phyloP scores from a whole-genome alignment of 139 green algal species.

The Volvox africanus region DNA sequence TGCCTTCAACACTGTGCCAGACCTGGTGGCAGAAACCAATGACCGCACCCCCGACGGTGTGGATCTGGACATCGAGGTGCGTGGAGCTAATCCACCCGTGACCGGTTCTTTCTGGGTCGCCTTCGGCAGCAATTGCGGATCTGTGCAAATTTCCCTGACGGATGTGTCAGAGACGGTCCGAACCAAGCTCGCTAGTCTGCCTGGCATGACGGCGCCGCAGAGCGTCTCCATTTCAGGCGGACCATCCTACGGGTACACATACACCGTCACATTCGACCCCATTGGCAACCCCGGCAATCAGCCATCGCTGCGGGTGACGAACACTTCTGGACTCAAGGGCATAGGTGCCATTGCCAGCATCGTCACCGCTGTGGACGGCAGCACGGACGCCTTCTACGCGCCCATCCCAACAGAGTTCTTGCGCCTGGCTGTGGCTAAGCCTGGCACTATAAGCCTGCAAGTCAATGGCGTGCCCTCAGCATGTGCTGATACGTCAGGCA shows the following conservation, averaged over 20 bases:
- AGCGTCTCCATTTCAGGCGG: background rate
- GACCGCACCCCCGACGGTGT: background rate
- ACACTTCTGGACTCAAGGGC: background rate
- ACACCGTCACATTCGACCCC: conserved; percentile 44
- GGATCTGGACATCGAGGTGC: background rate
- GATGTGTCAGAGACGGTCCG: background rate
- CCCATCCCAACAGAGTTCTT: conserved; percentile 56
- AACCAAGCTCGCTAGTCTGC: conserved; percentile 1
- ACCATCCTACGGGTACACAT: background rate
- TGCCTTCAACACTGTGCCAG: background rate
- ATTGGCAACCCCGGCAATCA: conserved; percentile 41
- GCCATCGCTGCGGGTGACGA: conserved; percentile 24
- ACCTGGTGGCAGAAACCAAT: background rate
- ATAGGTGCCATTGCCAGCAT: background rate
- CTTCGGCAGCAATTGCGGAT: conserved; percentile 32
- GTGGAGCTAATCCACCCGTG: background rate
- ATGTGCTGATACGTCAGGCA: conserved; percentile 25
- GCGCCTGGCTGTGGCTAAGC: conserved; percentile 15
- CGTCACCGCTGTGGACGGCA: background rate
- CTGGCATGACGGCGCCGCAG: conserved; percentile 1
- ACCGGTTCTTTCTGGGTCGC: background rate
- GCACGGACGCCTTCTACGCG: conserved; percentile 37
- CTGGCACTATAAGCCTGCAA: background rate
- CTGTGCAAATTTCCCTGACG: background rate
- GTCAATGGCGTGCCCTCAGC: conserved; percentile 48